These are phyloP conservation scores for Pseudozyma hubeiensis DNA, from an alignment of 1,284 basidiomycete genomes.

Conservation along the genomic window DNA sequence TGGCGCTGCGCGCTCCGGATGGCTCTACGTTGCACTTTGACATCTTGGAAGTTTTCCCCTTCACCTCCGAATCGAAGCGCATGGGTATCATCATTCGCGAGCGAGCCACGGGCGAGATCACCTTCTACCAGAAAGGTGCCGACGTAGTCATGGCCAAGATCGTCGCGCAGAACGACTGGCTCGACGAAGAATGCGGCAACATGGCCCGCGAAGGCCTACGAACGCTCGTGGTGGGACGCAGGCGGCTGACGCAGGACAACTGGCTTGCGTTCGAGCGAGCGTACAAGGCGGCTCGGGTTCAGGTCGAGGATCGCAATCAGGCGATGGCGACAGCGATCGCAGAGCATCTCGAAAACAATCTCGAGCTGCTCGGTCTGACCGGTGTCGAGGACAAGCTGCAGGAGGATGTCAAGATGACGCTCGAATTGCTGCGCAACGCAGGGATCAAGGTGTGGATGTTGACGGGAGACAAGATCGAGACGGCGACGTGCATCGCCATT, in stretches of 20 bases:
- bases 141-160: slow-evolving; percentile 96
- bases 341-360: slow-evolving; percentile 84
- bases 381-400: slow-evolving; percentile 99
- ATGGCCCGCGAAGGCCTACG: slow-evolving; percentile 97
- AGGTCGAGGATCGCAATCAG: slow-evolving; percentile 76
- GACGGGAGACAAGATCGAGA: slow-evolving; percentile 99
- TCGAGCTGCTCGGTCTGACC: slow-evolving; percentile 92
- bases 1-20: slow-evolving; percentile 71
- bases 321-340: slow-evolving; percentile 81
- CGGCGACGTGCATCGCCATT: slow-evolving; percentile 96
- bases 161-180: slow-evolving; percentile 96
- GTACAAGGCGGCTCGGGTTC: slow-evolving; percentile 83
- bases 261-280: slow-evolving; percentile 81
- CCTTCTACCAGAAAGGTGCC: slow-evolving; percentile 95
- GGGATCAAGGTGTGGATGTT: slow-evolving; percentile 99
- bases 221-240: slow-evolving; percentile 90
- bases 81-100: slow-evolving; percentile 98
- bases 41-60: slow-evolving; percentile 91
- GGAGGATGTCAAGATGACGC: slow-evolving; percentile 92
- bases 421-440: slow-evolving; percentile 93
- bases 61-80: slow-evolving; percentile 97
- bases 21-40: slow-evolving; percentile 76
- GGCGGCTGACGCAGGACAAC: slow-evolving; percentile 77
- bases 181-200: slow-evolving; percentile 97
- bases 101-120: slow-evolving; percentile 78